Percentiles rank a stretch among this genome's conserved stretches.
These are phyloP conservation scores for Sclerotinia spermophila DNA, from an alignment of 2,329 filamentous ascomycete species.

Conservation along the genomic window DNA sequence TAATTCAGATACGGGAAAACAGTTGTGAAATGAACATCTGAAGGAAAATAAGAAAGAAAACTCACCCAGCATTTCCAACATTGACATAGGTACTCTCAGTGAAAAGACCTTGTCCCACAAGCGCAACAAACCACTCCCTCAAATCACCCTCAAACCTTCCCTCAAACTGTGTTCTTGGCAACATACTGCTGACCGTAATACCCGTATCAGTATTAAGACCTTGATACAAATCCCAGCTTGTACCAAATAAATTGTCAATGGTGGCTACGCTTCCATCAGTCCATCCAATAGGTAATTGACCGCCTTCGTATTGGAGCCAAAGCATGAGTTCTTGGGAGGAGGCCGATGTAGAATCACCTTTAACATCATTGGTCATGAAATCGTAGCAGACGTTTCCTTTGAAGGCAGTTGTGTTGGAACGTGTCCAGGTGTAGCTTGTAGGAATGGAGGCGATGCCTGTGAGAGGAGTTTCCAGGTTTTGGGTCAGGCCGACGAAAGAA, in stretches of 20 bases:
- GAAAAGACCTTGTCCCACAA: not conserved
- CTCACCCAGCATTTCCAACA: slow-evolving; percentile 6
- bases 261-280: not conserved
- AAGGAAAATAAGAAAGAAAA: not conserved
- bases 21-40: no score
- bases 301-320: not conserved
- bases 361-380: slow-evolving; percentile 5
- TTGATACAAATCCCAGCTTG: not conserved
- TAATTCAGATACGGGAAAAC: not conserved
- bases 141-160: not conserved
- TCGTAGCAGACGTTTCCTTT: slow-evolving; percentile 8
- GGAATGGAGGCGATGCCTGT: not conserved
- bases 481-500: not conserved
- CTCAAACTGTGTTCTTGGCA: not conserved
- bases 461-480: not conserved
- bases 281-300: not conserved
- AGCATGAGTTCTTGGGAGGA: slow-evolving; percentile 5
- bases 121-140: slow-evolving; percentile 1
- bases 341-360: slow-evolving; percentile 19
- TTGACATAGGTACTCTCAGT: not conserved
- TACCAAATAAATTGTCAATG: not conserved
- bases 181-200: not conserved
- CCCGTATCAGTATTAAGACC: not conserved
- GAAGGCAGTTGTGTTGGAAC: not conserved
- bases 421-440: slow-evolving; percentile 1